Conservation (phyloP, 441 rosid species). For the Brassica hybrid region DNA sequence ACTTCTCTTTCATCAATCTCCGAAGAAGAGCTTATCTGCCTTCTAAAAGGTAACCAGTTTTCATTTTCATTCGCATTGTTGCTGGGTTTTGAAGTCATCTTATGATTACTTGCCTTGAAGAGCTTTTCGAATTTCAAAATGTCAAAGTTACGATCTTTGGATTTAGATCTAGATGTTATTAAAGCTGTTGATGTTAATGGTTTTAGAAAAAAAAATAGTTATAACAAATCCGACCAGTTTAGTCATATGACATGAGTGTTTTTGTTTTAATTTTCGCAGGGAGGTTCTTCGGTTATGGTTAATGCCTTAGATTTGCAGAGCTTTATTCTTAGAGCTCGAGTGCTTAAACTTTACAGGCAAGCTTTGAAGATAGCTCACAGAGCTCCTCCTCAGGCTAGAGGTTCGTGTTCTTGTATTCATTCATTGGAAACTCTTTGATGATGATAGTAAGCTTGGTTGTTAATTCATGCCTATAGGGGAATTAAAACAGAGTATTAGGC, state of each 20-base stretch:
- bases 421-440: neutral
- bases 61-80: too few relatives aligned
- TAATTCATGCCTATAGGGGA: slow-evolving; percentile 49
- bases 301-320: slow-evolving; percentile 66
- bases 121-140: too few relatives aligned
- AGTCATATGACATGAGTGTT: neutral
- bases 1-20: neutral
- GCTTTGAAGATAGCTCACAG: slow-evolving; percentile 68
- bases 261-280: neutral
- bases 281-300: slow-evolving; percentile 45
- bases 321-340: slow-evolving; percentile 84
- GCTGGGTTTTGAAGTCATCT: too few relatives aligned
- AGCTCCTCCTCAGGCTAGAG: slow-evolving; percentile 74
- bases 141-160: too few relatives aligned
- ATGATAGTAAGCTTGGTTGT: neutral
- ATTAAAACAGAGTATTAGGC: slow-evolving; percentile 59
- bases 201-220: neutral
- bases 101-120: too few relatives aligned
- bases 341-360: slow-evolving; percentile 80
- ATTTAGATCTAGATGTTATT: too few relatives aligned
- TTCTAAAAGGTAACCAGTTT: too few relatives aligned
- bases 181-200: too few relatives aligned
- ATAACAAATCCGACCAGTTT: neutral
- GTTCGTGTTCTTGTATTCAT: slow-evolving; percentile 38
- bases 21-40: too few relatives aligned